phyloP scores from a whole-genome alignment of 1,284 basidiomycete species.

The Marasmius tenuissimus region DNA sequence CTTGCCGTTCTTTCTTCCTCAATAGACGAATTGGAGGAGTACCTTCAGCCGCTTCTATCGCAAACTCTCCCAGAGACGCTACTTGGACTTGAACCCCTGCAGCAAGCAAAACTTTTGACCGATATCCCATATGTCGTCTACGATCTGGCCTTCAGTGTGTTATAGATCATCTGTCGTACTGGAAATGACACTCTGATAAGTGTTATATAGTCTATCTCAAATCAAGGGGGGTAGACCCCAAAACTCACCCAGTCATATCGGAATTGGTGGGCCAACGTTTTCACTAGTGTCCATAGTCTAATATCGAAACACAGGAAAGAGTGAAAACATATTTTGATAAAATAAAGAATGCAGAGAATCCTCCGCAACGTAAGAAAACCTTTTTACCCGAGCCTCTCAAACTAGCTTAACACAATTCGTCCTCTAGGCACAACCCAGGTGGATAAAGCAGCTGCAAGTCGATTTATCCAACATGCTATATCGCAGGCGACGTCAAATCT shows the following conservation, averaged over 20 bases:
- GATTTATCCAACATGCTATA: conserved; percentile 85
- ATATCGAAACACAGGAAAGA: conserved; percentile 51
- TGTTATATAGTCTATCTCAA: conserved; percentile 68
- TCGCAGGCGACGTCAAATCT: conserved; percentile 42
- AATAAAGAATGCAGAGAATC: conserved; percentile 71
- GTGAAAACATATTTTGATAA: conserved; percentile 79
- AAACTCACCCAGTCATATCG: conserved; percentile 68
- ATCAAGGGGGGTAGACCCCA: conserved; percentile 74
- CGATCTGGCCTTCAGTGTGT: conserved; percentile 79
- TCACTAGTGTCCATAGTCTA: background rate
- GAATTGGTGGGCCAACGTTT: conserved; percentile 61
- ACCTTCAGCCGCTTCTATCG: conserved; percentile 61
- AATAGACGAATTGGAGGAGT: conserved; percentile 65
- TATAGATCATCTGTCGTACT: conserved; percentile 6
- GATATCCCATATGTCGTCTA: conserved; percentile 77
- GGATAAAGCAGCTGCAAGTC: conserved; percentile 74
- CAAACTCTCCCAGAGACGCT: conserved; percentile 67
- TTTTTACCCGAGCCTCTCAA: background rate
- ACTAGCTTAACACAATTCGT: conserved; percentile 15
- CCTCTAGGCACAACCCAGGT: conserved; percentile 44
- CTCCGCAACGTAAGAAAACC: conserved; percentile 50
- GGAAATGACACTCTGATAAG: background rate
- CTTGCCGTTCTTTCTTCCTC: conserved; percentile 52
- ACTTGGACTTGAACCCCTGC: conserved; percentile 64
- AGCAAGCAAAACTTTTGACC: conserved; percentile 78